Conservation (phyloP, 208 protist species). For the Acanthamoeba sp. region DNA sequence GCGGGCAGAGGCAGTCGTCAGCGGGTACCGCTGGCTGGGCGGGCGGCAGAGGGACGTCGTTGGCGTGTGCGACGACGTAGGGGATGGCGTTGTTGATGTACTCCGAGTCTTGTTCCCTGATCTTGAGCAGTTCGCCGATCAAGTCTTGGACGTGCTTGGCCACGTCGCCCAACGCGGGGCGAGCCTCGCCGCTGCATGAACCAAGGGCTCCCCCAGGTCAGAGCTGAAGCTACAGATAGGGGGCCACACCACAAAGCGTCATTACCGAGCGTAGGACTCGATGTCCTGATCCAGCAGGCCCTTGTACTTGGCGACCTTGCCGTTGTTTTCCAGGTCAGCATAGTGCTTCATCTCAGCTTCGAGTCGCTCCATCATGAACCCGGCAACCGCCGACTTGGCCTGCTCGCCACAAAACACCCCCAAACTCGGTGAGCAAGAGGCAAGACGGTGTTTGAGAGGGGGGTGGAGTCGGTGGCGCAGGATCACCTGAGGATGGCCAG, state of each 20-base stretch:
- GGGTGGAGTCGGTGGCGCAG: too few relatives aligned
- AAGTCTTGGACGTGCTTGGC: conserved; percentile 37
- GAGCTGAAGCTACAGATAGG: background rate
- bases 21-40: background rate
- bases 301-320: conserved; percentile 79
- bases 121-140: conserved; percentile 32
- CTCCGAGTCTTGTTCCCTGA: conserved; percentile 54
- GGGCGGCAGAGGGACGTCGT: conserved; percentile 51
- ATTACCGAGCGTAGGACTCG: conserved; percentile 59
- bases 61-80: conserved; percentile 66
- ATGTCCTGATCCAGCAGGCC: conserved; percentile 84
- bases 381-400: conserved; percentile 82
- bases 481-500: conserved; percentile 85
- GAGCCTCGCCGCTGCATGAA: background rate
- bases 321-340: conserved; percentile 85
- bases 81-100: conserved; percentile 75
- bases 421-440: background rate
- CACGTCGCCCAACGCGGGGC: conserved; percentile 9
- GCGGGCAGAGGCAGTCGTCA: background rate
- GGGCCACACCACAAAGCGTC: background rate
- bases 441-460: too few relatives aligned
- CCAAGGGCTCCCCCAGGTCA: background rate
- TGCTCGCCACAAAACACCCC: background rate
- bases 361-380: conserved; percentile 91
- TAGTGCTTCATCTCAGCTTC: conserved; percentile 90